Evolutionary conservation across 106 monocot species (phyloP).

Genomic region (Agapanthus africanus): DNA sequence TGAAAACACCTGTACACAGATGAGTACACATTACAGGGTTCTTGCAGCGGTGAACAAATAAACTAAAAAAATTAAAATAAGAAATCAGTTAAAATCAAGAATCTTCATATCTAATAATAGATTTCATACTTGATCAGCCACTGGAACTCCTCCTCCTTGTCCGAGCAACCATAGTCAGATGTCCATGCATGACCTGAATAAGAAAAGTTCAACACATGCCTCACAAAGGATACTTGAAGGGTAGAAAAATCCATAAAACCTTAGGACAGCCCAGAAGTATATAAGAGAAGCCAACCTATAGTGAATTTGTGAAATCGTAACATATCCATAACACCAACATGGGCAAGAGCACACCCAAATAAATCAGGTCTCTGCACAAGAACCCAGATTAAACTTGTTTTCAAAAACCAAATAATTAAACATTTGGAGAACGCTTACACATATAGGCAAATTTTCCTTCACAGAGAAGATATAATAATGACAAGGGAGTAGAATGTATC

Average conservation of each 20-base stretch:
- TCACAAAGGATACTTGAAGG: not conserved
- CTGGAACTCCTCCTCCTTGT: slow-evolving; percentile 76
- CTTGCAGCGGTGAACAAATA: too few relatives aligned
- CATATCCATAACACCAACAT: slow-evolving; percentile 99
- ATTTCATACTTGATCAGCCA: slow-evolving; percentile 87
- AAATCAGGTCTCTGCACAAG: slow-evolving; percentile 84
- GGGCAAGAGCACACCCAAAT: slow-evolving; percentile 90
- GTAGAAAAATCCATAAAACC: not conserved
- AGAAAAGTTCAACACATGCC: slow-evolving; percentile 1
- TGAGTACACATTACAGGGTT: not conserved
- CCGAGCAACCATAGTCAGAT: slow-evolving; percentile 91
- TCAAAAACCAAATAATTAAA: slow-evolving; percentile 6
- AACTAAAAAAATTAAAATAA: not conserved
- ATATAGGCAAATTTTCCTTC: not conserved
- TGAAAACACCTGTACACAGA: not conserved
- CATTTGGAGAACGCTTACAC: not conserved
- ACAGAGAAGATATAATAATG: not conserved
- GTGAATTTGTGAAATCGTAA: slow-evolving; percentile 97
- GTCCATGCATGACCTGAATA: slow-evolving; percentile 90
- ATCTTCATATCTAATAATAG: not conserved
- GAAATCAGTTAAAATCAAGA: not conserved
- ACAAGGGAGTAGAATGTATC: not conserved
- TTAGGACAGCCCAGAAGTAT: not conserved
- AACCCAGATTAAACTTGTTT: not conserved
- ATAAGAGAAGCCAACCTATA: slow-evolving; percentile 43